Evolutionary conservation across 768 basidiomycete genomes (phyloP).

Genomic region (Terana coerulea): DNA sequence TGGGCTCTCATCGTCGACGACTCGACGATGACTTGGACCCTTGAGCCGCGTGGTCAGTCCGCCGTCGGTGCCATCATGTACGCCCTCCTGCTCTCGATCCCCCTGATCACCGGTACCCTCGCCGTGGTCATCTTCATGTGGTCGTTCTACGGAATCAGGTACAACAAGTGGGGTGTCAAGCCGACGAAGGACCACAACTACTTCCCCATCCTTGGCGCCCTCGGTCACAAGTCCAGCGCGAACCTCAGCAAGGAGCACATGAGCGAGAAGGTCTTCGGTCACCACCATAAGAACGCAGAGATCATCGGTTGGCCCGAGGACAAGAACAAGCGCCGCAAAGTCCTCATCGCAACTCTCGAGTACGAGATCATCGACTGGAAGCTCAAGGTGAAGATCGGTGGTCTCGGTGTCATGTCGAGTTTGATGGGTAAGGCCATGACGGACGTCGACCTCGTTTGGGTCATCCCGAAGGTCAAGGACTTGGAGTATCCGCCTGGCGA

Average conservation of each 20-base stretch:
- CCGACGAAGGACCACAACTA: conserved; percentile 72
- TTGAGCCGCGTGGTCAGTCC: conserved; percentile 79
- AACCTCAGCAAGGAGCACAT: conserved; percentile 66
- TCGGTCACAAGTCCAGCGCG: conserved; percentile 62
- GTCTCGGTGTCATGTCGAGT: conserved; percentile 96
- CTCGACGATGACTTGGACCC: conserved; percentile 66
- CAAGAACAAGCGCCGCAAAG: conserved; percentile 85
- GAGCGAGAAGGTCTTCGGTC: conserved; percentile 67
- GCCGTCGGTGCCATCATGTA: conserved; percentile 85
- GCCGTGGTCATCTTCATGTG: conserved; percentile 90
- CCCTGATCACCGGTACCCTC: conserved; percentile 77
- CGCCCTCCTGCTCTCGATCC: conserved; percentile 75
- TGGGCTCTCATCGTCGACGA: conserved; percentile 87
- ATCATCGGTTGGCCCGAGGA: conserved; percentile 97
- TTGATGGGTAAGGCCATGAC: conserved; percentile 99
- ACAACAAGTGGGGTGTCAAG: conserved; percentile 88
- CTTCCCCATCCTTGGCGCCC: conserved; percentile 78
- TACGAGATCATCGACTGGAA: conserved; percentile 99
- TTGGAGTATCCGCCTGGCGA: conserved; percentile 90
- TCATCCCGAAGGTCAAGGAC: conserved; percentile 93
- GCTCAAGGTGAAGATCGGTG: conserved; percentile 96
- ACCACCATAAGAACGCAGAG: conserved; percentile 54
- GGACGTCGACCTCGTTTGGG: conserved; percentile 93
- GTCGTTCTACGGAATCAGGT: conserved; percentile 93
- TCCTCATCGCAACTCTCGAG: conserved; percentile 88